Evolutionary conservation across 2,329 filamentous ascomycete species (phyloP).

Genomic region (Gnomoniopsis sp.): DNA sequence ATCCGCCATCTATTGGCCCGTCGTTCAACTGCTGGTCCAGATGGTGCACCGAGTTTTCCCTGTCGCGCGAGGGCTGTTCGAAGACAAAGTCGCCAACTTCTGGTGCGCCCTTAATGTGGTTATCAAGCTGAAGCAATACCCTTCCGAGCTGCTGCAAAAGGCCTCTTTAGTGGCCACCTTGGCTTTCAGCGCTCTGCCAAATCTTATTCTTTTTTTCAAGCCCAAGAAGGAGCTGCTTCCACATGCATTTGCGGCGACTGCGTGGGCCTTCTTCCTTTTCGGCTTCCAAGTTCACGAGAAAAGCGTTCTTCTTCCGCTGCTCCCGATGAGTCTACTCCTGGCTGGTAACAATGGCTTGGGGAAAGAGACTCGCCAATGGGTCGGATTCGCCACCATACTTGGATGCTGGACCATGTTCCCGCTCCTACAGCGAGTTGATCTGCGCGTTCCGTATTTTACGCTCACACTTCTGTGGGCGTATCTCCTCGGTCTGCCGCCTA

Average conservation of each 20-base stretch:
- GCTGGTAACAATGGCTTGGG: constrained; percentile 69
- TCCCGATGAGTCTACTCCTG: constrained; percentile 89
- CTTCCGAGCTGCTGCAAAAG: constrained; percentile 68
- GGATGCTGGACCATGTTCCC: constrained; percentile 94
- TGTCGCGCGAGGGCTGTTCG: constrained; percentile 91
- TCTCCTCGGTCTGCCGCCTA: constrained; percentile 80
- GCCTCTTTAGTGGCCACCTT: constrained; percentile 74
- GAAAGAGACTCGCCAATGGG: constrained; percentile 78
- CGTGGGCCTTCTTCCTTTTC: constrained; percentile 97
- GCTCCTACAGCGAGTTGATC: constrained; percentile 77
- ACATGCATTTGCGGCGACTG: constrained; percentile 74
- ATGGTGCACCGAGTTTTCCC: constrained; percentile 91
- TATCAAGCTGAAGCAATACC: constrained; percentile 78
- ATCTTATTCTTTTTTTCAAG: constrained; percentile 72
- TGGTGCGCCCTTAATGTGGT: constrained; percentile 93
- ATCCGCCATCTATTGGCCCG: constrained; percentile 67
- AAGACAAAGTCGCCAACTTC: constrained; percentile 98
- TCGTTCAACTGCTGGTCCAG: constrained; percentile 76
- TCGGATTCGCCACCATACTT: constrained; percentile 91
- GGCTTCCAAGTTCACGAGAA: constrained; percentile 99
- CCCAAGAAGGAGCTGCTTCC: constrained; percentile 77
- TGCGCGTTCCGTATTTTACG: constrained; percentile 80
- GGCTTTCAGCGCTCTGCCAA: constrained; percentile 73
- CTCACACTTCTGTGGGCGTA: constrained; percentile 88
- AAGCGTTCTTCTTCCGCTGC: constrained; percentile 84